A percentile compares a stretch with the other conserved stretches of the same genome.
These are phyloP conservation scores for Cryomyces minteri DNA, from an alignment of 495 filamentous ascomycete genomes.

Conservation along the genomic window DNA sequence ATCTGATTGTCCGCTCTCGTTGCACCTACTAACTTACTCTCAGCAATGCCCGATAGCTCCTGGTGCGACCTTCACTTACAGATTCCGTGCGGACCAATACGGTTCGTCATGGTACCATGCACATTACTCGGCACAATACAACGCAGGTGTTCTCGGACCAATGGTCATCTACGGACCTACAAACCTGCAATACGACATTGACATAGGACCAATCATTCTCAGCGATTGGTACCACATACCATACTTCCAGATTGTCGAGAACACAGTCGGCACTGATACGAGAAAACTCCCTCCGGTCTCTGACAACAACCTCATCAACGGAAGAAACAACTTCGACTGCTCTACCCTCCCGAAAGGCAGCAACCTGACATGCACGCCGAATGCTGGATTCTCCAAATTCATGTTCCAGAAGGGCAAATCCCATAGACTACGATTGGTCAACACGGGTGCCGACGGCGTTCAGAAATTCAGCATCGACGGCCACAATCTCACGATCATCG, in stretches of 20 bases:
- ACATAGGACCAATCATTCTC: slow-evolving; percentile 8
- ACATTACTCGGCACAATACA: slow-evolving; percentile 12
- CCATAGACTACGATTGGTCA: slow-evolving; percentile 53
- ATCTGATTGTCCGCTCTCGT: neutral
- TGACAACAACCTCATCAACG: slow-evolving; percentile 7
- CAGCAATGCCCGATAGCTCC: slow-evolving; percentile 13
- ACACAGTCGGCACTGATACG: slow-evolving; percentile 1
- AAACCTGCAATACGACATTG: slow-evolving; percentile 6
- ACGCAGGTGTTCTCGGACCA: slow-evolving; percentile 8
- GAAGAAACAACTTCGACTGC: slow-evolving; percentile 5
- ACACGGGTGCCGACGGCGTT: slow-evolving; percentile 41
- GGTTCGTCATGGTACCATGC: slow-evolving; percentile 10
- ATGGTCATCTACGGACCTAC: slow-evolving; percentile 11
- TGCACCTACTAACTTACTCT: neutral
- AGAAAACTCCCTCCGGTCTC: slow-evolving; percentile 1
- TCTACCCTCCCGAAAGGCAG: slow-evolving; percentile 1
- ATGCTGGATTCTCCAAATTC: slow-evolving; percentile 21
- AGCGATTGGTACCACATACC: slow-evolving; percentile 7
- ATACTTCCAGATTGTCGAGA: slow-evolving; percentile 6
- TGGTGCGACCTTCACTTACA: slow-evolving; percentile 10
- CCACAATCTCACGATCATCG: slow-evolving; percentile 24
- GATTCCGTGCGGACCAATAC: slow-evolving; percentile 7
- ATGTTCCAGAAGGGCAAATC: slow-evolving; percentile 28
- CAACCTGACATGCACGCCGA: slow-evolving; percentile 22
- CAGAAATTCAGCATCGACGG: slow-evolving; percentile 25